Evolutionary conservation across 176 grass and related monocot genomes (phyloP).

Genomic region (Carex littledalei): DNA sequence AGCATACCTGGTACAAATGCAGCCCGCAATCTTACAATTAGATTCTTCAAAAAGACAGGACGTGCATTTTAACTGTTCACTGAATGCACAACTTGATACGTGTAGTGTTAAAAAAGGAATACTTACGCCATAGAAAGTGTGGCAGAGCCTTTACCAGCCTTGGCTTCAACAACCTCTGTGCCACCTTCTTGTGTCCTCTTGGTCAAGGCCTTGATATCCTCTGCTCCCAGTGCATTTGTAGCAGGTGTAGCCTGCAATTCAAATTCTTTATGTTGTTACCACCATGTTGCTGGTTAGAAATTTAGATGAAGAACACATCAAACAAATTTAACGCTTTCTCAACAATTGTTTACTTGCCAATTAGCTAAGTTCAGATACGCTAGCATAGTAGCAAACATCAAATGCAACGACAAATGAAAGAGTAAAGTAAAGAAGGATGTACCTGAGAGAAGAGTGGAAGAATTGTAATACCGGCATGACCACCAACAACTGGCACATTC

Average conservation of each 20-base stretch:
- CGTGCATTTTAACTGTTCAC: neutral
- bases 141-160: conserved; percentile 93
- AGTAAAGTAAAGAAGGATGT: neutral
- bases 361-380: neutral
- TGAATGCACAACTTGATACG: no score
- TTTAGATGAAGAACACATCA: neutral
- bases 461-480: conserved; percentile 84
- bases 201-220: conserved; percentile 75
- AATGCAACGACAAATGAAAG: neutral
- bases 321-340: neutral
- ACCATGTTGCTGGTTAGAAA: neutral
- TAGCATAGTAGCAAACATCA: neutral
- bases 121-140: conserved; percentile 99
- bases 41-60: conserved; percentile 8
- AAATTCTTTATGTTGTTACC: neutral
- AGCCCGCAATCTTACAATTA: neutral
- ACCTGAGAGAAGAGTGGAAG: conserved; percentile 88
- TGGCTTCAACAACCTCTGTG: conserved; percentile 96
- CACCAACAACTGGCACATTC: conserved; percentile 79
- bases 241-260: conserved; percentile 51
- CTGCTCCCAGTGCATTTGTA: conserved; percentile 53
- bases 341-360: neutral
- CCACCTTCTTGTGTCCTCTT: conserved; percentile 97
- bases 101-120: neutral
- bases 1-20: conserved; percentile 53